Evolutionary conservation across 805 yeast species (phyloP), one percentile per base, ranked within the genome.

Genomic region (Candida boidinii): DNA sequence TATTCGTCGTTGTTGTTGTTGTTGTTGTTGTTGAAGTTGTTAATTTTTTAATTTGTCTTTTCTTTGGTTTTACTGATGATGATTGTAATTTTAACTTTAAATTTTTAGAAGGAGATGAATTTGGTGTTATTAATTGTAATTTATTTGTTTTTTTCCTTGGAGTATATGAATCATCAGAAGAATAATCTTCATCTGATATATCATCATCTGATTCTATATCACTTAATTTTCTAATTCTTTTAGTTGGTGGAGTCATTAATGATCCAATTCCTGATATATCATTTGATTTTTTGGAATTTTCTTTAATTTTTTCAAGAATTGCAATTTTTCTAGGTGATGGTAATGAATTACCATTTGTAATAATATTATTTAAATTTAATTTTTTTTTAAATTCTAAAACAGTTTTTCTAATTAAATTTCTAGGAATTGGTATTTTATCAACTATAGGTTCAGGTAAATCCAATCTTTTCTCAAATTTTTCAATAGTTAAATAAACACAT

Each of bases 401-500:
- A 6, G 73, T 46, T 23, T 64, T 58, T 3, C 54, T 47, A 1
- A 70, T 56, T 11, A 59, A 48, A 31, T 54, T 51, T 1, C 62
- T 61, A 11, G 77, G 82, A 3, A 78, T 53, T 0, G 92, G 90
- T 2, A 81, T 68, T 39, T 64, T 66, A 29, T 64, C 66, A 23
- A 60, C 32, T 22, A 58, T 58, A 6, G 80, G 82, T 3, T 58
- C 57, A 1, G 79, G 70, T 7, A 75, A 57, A 3, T 63, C 53
- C 27, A 70, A 56, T 23, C 54, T 54, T 9, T 58, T 54, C 10
- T 58, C 56, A 27, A 70, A 64, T 39, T 64, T 63, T 36, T 74
- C 76, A 11, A 70, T 68, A 0, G 83, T 79, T 17, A 79, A 49
- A 39, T 59, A 72, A 5, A 86, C 81, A 50, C 86, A 76, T 10